phyloP scores from a whole-genome alignment of 768 basidiomycete species.

The Tricholomella constricta region DNA sequence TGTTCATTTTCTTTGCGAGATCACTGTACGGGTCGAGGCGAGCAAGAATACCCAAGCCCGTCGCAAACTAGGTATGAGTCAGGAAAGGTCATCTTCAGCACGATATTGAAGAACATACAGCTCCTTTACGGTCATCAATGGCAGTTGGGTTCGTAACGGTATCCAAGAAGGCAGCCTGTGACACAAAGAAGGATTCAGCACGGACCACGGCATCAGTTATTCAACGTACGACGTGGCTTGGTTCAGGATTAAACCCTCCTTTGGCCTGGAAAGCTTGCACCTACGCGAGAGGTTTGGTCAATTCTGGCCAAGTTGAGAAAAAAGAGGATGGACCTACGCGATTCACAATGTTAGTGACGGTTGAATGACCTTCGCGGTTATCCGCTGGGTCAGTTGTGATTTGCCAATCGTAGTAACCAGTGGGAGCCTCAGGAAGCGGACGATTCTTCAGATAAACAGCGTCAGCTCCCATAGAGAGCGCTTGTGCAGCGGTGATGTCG shows the following conservation, averaged over 20 bases:
- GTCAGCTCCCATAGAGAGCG: slow-evolving; percentile 30
- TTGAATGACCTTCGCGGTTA: slow-evolving; percentile 31
- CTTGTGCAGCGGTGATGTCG: slow-evolving; percentile 24
- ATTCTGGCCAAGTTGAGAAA: not conserved
- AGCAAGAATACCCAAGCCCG: slow-evolving; percentile 27
- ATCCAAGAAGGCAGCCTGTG: slow-evolving; percentile 32
- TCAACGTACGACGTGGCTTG: slow-evolving; percentile 21
- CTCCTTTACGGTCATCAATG: slow-evolving; percentile 42
- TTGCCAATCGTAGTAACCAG: slow-evolving; percentile 46
- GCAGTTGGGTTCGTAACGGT: slow-evolving; percentile 29
- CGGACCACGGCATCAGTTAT: not conserved
- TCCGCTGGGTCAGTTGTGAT: slow-evolving; percentile 26
- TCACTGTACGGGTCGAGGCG: slow-evolving; percentile 17
- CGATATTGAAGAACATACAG: slow-evolving; percentile 15
- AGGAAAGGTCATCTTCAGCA: not conserved
- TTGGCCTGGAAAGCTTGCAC: slow-evolving; percentile 24
- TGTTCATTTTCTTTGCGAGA: slow-evolving; percentile 20
- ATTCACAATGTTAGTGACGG: slow-evolving; percentile 32
- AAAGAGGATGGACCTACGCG: slow-evolving; percentile 10
- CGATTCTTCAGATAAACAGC: slow-evolving; percentile 34
- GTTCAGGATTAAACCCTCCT: slow-evolving; percentile 23
- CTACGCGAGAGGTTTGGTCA: slow-evolving; percentile 8
- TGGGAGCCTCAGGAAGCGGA: slow-evolving; percentile 38
- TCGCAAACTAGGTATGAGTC: slow-evolving; percentile 22
- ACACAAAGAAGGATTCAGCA: no score